A percentile compares a stretch with the other conserved stretches of the same genome.
Conservation (phyloP, 2,329 filamentous ascomycete species). For the Verticillium zaregamsianum region DNA sequence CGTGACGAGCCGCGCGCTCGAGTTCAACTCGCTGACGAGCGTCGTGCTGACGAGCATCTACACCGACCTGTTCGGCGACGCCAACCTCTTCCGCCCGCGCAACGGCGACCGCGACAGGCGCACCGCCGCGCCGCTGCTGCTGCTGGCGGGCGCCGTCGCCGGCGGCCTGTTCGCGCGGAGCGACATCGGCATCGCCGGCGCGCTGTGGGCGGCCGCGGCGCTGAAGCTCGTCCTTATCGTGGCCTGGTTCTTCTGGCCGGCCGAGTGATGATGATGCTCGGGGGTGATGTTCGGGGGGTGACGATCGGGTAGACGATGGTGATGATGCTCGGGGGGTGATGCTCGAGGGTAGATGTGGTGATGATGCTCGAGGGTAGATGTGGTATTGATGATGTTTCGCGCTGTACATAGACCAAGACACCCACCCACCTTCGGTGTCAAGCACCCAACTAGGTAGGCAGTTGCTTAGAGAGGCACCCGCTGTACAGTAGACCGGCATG, state of each 20-base stretch:
- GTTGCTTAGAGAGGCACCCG: no score
- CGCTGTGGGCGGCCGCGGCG: conserved; percentile 55
- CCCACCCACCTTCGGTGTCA: no score
- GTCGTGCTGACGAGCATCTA: conserved; percentile 80
- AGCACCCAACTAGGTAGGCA: no score
- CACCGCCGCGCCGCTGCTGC: conserved; percentile 42
- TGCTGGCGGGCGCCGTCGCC: conserved; percentile 44
- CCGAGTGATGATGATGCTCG: conserved; percentile 20
- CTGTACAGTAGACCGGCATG: no score
- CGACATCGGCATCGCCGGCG: conserved; percentile 42
- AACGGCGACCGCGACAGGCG: conserved; percentile 50
- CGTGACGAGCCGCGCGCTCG: conserved; percentile 66
- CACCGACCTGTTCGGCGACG: conserved; percentile 72
- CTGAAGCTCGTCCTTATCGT: conserved; percentile 54
- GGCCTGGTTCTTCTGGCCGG: conserved; percentile 59
- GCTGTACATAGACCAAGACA: no score
- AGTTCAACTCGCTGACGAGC: conserved; percentile 68
- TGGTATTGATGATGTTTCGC: no score
- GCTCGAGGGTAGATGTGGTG: no score
- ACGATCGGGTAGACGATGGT: no score
- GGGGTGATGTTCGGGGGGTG: no score
- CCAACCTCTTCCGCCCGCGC: conserved; percentile 35
- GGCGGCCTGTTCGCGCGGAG: conserved; percentile 48
- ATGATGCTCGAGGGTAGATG: no score
- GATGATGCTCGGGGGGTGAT: no score